Conservation (phyloP, 2,329 filamentous ascomycete genomes). For the Colletotrichum melonis region DNA sequence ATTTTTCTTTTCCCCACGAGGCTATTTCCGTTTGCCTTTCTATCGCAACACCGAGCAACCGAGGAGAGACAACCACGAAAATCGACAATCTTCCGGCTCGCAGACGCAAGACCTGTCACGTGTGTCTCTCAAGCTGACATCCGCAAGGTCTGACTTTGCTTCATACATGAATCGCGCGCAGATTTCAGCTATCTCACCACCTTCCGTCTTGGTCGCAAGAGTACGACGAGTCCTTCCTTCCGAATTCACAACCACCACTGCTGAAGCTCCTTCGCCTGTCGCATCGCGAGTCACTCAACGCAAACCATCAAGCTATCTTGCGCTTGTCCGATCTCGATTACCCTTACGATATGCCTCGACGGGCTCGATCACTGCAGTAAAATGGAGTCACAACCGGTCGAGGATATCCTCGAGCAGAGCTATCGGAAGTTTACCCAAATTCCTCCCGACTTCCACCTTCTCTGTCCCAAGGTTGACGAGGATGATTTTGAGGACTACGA, state of each 20-base stretch:
- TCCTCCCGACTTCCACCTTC: slow-evolving; percentile 68
- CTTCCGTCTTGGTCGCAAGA: not conserved
- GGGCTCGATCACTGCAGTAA: slow-evolving; percentile 33
- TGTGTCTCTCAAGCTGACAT: not conserved
- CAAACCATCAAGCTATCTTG: not conserved
- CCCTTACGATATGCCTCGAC: slow-evolving; percentile 14
- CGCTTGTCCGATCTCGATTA: not conserved
- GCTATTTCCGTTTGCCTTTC: not conserved
- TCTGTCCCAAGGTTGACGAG: slow-evolving; percentile 73
- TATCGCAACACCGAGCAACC: not conserved
- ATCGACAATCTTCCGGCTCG: not conserved
- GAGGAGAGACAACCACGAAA: not conserved
- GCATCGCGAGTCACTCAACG: not conserved
- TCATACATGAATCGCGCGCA: not conserved
- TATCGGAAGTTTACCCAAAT: slow-evolving; percentile 57
- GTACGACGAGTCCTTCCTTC: not conserved
- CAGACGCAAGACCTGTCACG: not conserved
- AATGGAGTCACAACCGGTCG: slow-evolving; percentile 49
- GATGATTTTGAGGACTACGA: slow-evolving; percentile 75
- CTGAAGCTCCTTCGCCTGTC: not conserved
- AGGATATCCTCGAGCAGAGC: slow-evolving; percentile 55
- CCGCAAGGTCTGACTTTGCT: not conserved
- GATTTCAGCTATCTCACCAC: not conserved
- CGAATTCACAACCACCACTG: not conserved
- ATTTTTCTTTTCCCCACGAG: not conserved